These are phyloP conservation scores for Quillaja saponaria DNA, from an alignment of 306 rosid species.

Conservation along the genomic window DNA sequence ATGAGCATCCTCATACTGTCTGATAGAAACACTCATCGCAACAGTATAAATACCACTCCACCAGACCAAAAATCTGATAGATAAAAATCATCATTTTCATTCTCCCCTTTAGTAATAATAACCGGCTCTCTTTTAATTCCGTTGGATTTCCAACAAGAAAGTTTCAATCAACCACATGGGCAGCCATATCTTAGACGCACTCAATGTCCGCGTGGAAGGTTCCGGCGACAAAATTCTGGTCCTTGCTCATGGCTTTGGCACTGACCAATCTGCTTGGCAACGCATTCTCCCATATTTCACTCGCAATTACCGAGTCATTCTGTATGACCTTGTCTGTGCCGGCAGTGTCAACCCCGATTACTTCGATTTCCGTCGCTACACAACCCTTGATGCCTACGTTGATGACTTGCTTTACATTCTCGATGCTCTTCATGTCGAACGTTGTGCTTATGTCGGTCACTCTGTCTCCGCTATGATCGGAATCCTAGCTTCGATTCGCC, in stretches of 20 bases:
- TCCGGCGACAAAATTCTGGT: constrained; percentile 66
- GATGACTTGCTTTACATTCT: constrained; percentile 83
- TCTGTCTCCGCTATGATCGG: constrained; percentile 98
- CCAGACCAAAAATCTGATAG: neutral
- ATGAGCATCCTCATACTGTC: neutral
- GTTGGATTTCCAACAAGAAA: no score
- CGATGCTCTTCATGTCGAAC: constrained; percentile 55
- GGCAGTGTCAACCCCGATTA: constrained; percentile 96
- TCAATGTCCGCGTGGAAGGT: constrained; percentile 82
- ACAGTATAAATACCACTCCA: constrained; percentile 38
- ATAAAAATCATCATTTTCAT: neutral
- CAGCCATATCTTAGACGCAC: constrained; percentile 59
- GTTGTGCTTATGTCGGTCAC: constrained; percentile 89
- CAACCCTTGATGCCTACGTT: constrained; percentile 81
- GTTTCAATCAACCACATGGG: constrained; percentile 41
- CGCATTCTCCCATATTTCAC: constrained; percentile 75
- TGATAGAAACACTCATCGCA: constrained; percentile 11
- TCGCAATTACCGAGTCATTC: constrained; percentile 65
- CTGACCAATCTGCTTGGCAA: constrained; percentile 98
- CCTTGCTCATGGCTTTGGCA: constrained; percentile 86
- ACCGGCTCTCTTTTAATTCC: no score
- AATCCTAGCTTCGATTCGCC: constrained; percentile 81
- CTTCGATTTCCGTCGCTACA: constrained; percentile 84
- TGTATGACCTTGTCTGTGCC: constrained; percentile 97
- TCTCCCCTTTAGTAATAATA: no score